Conservation (phyloP, 2,329 filamentous ascomycete genomes). For the Sphaerulina populicola region DNA sequence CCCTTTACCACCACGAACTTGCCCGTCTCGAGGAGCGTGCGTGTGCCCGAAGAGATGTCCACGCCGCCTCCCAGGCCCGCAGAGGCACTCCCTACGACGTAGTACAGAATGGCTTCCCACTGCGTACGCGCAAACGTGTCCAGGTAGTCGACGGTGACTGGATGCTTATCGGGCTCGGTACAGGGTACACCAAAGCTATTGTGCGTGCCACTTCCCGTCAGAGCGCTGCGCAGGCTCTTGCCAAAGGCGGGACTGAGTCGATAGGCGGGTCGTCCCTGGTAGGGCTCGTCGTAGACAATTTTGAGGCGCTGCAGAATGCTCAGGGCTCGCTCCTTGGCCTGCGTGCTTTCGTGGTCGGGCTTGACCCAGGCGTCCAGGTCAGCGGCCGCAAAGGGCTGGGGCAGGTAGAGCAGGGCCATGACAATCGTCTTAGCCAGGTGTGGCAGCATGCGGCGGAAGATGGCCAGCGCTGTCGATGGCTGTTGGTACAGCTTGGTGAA, state of each 20-base stretch:
- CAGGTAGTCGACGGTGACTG: conserved; percentile 62
- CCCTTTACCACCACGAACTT: conserved; percentile 58
- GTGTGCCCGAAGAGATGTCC: conserved; percentile 61
- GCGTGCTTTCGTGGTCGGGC: conserved; percentile 40
- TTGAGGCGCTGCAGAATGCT: conserved; percentile 76
- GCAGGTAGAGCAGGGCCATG: conserved; percentile 90
- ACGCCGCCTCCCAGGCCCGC: conserved; percentile 42
- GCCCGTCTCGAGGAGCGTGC: conserved; percentile 71
- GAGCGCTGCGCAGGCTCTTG: conserved; percentile 70
- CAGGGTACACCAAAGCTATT: conserved; percentile 88
- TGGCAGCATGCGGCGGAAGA: conserved; percentile 94
- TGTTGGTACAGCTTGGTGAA: conserved; percentile 91
- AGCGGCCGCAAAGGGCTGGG: conserved; percentile 64
- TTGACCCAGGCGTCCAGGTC: conserved; percentile 84
- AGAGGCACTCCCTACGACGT: conserved; percentile 71
- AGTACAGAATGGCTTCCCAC: conserved; percentile 95
- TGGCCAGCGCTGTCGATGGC: conserved; percentile 87
- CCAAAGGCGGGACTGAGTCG: conserved; percentile 74
- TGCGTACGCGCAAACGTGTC: conserved; percentile 79
- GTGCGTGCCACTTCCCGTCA: conserved; percentile 71
- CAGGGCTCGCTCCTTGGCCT: conserved; percentile 72
- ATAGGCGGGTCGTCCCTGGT: conserved; percentile 60
- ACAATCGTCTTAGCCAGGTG: conserved; percentile 91
- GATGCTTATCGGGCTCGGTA: conserved; percentile 51
- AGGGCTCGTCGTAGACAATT: conserved; percentile 61